A percentile compares a stretch with the other conserved stretches of the same genome.
Conservation (phyloP, 495 filamentous ascomycete species). For the Arthonia radiata region DNA sequence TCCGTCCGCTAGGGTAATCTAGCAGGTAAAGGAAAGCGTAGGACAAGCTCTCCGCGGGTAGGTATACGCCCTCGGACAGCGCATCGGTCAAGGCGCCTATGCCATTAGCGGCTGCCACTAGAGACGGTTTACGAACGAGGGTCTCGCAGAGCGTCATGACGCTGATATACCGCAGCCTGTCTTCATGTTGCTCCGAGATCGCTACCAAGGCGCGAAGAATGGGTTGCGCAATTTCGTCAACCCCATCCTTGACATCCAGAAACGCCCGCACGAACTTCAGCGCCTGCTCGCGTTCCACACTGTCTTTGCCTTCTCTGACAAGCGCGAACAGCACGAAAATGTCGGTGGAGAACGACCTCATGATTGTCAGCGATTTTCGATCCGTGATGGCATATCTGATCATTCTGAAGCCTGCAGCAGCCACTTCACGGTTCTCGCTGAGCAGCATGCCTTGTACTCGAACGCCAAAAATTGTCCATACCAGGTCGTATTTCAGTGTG, state of each 20-base stretch:
- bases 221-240: conserved; percentile 62
- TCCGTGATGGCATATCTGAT: conserved; percentile 89
- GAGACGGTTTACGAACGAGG: conserved; percentile 54
- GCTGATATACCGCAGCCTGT: conserved; percentile 68
- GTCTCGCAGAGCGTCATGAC: conserved; percentile 84
- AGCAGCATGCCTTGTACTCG: conserved; percentile 87
- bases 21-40: conserved; percentile 68
- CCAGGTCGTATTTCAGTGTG: conserved; percentile 83
- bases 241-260: conserved; percentile 82
- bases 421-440: conserved; percentile 83
- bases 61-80: conserved; percentile 72
- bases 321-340: conserved; percentile 76
- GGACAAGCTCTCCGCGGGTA: conserved; percentile 65
- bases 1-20: conserved; percentile 57
- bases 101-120: conserved; percentile 59
- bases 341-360: conserved; percentile 70
- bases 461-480: conserved; percentile 79
- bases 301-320: conserved; percentile 83
- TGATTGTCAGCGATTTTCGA: conserved; percentile 62
- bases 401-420: conserved; percentile 81
- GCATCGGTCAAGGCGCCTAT: conserved; percentile 62
- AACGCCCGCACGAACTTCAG: conserved; percentile 92
- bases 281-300: conserved; percentile 88
- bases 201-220: conserved; percentile 72
- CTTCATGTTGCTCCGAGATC: conserved; percentile 69